Evolutionary conservation across 306 rosid genomes (phyloP).

Genomic region (Vicia villosa): DNA sequence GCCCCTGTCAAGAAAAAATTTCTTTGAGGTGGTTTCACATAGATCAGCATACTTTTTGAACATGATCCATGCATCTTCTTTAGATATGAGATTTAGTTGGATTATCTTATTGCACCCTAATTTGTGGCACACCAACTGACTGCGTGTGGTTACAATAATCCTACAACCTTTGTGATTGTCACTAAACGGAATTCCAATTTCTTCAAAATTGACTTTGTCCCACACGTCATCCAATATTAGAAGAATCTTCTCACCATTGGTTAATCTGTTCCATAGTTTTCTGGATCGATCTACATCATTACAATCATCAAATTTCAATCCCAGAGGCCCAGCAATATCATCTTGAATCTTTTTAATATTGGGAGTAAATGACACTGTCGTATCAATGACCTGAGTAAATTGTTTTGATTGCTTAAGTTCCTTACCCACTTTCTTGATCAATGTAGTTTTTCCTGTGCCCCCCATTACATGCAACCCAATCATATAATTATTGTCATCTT

Average conservation of each 20-base stretch:
- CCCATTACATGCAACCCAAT: conserved; percentile 31
- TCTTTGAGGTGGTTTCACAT: neutral
- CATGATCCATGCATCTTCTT: conserved; percentile 5
- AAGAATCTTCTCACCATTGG: conserved; percentile 21
- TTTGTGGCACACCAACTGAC: neutral
- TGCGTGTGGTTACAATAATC: conserved; percentile 24
- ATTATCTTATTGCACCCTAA: neutral
- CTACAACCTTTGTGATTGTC: neutral
- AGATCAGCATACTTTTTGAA: neutral
- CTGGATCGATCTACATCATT: neutral
- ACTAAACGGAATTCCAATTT: conserved; percentile 6
- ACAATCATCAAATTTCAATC: fast-evolving
- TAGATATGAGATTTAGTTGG: neutral
- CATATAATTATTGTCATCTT: neutral
- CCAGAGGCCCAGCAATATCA: conserved; percentile 21
- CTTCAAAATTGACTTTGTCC: neutral
- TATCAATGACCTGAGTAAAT: neutral
- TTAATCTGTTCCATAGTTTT: neutral
- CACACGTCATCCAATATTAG: conserved; percentile 39
- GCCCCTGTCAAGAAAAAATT: neutral
- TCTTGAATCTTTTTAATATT: conserved; percentile 18
- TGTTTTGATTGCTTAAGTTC: neutral
- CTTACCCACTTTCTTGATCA: conserved; percentile 15
- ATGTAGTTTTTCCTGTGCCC: conserved; percentile 29
- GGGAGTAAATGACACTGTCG: neutral